Percentiles rank a stretch among this genome's conserved stretches.
phyloP scores from a whole-genome alignment of 768 basidiomycete genomes.

The Mrakia blollopis region DNA sequence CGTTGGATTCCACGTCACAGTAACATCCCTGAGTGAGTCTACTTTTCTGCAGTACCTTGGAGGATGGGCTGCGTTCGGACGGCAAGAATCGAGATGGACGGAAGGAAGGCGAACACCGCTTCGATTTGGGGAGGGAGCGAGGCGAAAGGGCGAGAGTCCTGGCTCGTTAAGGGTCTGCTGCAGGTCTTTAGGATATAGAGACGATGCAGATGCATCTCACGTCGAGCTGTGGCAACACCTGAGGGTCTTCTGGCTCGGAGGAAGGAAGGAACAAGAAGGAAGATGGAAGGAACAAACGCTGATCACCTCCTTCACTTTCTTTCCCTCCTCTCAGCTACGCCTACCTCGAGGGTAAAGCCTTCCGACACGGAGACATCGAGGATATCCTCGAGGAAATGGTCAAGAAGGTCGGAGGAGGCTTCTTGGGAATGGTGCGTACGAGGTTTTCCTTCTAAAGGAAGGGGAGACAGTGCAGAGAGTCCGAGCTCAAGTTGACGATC shows the following conservation, averaged over 20 bases:
- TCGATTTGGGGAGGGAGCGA: not conserved
- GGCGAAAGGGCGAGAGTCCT: too few species aligned
- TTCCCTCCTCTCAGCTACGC: slow-evolving; percentile 54
- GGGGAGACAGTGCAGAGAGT: not conserved
- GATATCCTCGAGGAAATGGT: slow-evolving; percentile 54
- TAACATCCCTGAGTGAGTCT: slow-evolving; percentile 68
- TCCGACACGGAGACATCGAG: slow-evolving; percentile 83
- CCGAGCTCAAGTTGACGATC: slow-evolving; percentile 1
- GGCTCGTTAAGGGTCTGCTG: too few species aligned
- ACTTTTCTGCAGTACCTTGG: slow-evolving; percentile 9
- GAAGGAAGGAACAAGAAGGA: too few species aligned
- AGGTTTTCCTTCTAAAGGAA: not conserved
- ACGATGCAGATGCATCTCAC: too few species aligned
- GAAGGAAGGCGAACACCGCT: not conserved
- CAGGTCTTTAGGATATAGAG: too few species aligned
- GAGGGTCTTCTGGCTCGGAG: too few species aligned
- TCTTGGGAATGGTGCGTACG: slow-evolving; percentile 24
- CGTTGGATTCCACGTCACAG: slow-evolving; percentile 48
- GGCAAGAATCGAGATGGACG: not conserved
- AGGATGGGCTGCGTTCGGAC: not conserved
- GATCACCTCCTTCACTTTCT: not conserved
- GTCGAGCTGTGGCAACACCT: too few species aligned
- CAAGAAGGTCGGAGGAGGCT: slow-evolving; percentile 29
- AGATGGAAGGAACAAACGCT: not conserved
- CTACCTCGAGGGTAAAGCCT: slow-evolving; percentile 77